phyloP scores from a whole-genome alignment of 1,139 yeast species.

The Candida dubliniensis region DNA sequence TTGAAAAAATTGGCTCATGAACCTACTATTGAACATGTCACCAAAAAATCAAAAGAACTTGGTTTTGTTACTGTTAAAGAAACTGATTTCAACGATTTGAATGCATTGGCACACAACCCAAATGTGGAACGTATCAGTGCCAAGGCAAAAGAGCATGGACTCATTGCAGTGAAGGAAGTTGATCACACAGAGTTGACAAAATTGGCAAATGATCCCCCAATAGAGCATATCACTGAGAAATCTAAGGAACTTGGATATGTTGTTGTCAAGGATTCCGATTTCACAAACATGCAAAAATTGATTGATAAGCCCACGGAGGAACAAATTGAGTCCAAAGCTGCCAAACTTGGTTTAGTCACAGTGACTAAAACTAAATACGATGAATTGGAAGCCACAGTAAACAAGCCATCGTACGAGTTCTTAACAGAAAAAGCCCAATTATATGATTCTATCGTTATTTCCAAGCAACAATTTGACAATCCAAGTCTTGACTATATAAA shows the following conservation, averaged over 20 bases:
- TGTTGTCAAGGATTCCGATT: constrained; percentile 21
- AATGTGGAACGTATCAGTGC: constrained; percentile 25
- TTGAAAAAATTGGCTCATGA: constrained; percentile 12
- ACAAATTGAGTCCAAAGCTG: constrained; percentile 20
- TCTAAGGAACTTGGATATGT: constrained; percentile 17
- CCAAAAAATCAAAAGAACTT: constrained; percentile 11
- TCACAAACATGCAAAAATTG: constrained; percentile 6
- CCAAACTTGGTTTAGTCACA: constrained; percentile 23
- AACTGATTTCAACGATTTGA: constrained; percentile 13
- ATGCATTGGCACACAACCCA: constrained; percentile 23
- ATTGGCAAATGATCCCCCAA: constrained; percentile 12
- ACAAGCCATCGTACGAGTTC: constrained; percentile 21
- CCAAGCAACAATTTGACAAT: constrained; percentile 11
- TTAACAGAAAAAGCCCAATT: constrained; percentile 18
- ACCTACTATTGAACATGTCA: constrained; percentile 23
- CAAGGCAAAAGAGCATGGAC: constrained; percentile 15
- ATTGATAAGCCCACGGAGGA: constrained; percentile 22
- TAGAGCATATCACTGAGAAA: constrained; percentile 12
- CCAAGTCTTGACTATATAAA: constrained; percentile 22
- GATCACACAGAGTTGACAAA: constrained; percentile 6
- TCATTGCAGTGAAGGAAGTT: constrained; percentile 7
- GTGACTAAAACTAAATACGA: constrained; percentile 23
- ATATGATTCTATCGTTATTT: constrained; percentile 4
- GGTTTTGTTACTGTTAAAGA: constrained; percentile 3
- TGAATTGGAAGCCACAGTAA: constrained; percentile 14